Evolutionary conservation across 805 yeast species (phyloP).

Genomic region (Priceomyces fermenticarens): DNA sequence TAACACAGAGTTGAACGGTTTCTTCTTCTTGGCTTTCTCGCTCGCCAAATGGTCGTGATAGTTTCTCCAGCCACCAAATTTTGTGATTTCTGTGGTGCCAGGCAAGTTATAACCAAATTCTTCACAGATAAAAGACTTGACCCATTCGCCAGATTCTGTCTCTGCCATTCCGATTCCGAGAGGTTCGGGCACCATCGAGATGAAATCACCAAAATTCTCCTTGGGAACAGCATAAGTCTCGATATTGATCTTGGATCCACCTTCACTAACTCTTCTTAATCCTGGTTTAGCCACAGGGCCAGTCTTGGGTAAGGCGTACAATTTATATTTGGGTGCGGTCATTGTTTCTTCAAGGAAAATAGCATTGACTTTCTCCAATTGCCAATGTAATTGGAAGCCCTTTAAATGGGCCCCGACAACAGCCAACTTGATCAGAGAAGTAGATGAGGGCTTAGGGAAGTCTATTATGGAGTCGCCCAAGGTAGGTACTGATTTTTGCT

Average conservation of each 20-base stretch:
- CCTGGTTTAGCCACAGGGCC: conserved; percentile 93
- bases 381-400: conserved; percentile 93
- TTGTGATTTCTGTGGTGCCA: conserved; percentile 80
- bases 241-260: conserved; percentile 59
- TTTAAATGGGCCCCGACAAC: conserved; percentile 95
- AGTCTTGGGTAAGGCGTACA: conserved; percentile 77
- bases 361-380: conserved; percentile 80
- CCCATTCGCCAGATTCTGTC: conserved; percentile 74
- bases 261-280: conserved; percentile 58
- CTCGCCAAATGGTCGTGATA: conserved; percentile 44
- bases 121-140: conserved; percentile 93
- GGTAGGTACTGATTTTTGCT: conserved; percentile 31
- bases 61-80: conserved; percentile 82
- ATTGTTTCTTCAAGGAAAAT: conserved; percentile 59
- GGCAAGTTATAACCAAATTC: conserved; percentile 73
- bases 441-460: conserved; percentile 43
- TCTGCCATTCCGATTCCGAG: conserved; percentile 93
- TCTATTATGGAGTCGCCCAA: conserved; percentile 44
- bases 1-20: conserved; percentile 79
- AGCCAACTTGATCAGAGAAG: conserved; percentile 62
- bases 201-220: conserved; percentile 77
- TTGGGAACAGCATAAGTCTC: conserved; percentile 84
- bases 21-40: conserved; percentile 22
- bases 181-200: conserved; percentile 89
- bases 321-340: conserved; percentile 67